A percentile compares a stretch with the other conserved stretches of the same genome.
Conservation (phyloP, 345 rosid genomes). For the Syzygium aqueum region DNA sequence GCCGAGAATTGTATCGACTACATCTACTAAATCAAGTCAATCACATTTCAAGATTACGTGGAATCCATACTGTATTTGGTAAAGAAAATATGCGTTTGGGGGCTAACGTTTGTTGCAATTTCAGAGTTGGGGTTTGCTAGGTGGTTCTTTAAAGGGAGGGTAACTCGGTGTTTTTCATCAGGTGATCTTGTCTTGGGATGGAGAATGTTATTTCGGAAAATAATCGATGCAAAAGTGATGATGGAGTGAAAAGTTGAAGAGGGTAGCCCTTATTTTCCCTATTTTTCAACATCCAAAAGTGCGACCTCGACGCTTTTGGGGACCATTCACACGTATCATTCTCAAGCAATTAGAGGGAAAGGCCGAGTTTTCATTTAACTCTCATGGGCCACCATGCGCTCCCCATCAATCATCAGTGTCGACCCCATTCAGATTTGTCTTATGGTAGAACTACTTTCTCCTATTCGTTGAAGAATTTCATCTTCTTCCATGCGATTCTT, state of each 20-base stretch:
- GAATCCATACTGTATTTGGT: neutral
- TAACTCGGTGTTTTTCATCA: neutral
- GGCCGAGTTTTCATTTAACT: neutral
- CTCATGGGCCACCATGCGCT: neutral
- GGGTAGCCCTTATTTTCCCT: neutral
- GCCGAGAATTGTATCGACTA: neutral
- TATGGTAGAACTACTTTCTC: neutral
- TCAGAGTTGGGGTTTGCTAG: neutral
- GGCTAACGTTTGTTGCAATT: neutral
- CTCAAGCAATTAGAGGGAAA: neutral
- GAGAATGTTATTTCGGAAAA: neutral
- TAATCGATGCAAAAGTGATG: neutral
- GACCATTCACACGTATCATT: neutral
- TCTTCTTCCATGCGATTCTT: neutral
- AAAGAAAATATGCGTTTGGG: neutral
- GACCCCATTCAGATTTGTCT: neutral
- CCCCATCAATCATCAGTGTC: neutral
- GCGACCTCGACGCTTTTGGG: neutral
- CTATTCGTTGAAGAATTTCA: neutral
- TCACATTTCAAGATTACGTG: neutral
- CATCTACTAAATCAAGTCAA: neutral
- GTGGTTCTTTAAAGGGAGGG: neutral
- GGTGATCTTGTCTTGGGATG: neutral
- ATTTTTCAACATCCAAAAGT: neutral
- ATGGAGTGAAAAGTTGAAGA: neutral